phyloP scores from a whole-genome alignment of 192 early-diverging fungal genomes.

The Allomyces javanicus region DNA sequence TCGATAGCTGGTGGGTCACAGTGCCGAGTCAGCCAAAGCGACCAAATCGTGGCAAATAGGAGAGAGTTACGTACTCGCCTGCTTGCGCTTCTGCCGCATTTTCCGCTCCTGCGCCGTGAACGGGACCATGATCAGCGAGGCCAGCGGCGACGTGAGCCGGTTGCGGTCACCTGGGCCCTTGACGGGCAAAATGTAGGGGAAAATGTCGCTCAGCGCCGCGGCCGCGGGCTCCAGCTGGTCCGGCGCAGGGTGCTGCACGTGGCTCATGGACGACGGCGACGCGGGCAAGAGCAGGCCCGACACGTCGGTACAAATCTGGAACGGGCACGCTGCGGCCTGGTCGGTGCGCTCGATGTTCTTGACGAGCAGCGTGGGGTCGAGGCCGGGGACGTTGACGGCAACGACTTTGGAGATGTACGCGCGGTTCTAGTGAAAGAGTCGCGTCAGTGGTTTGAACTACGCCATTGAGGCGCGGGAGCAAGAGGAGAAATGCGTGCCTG shows the following conservation, averaged over 20 bases:
- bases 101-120: constrained; percentile 16
- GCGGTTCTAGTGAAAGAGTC: constrained; percentile 5
- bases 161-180: constrained; percentile 13
- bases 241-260: constrained; percentile 5
- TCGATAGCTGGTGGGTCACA: background rate
- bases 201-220: constrained; percentile 11
- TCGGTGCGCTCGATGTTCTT: background rate
- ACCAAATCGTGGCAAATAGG: background rate
- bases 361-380: constrained; percentile 19
- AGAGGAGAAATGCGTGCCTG: background rate
- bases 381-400: constrained; percentile 16
- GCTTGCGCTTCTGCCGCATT: constrained; percentile 11
- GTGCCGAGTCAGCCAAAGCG: background rate
- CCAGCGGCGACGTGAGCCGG: constrained; percentile 15
- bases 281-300: constrained; percentile 3
- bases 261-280: constrained; percentile 8
- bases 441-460: constrained; percentile 6
- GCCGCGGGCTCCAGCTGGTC: constrained; percentile 1
- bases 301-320: background rate
- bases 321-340: background rate
- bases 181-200: constrained; percentile 9
- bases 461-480: background rate
- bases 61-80: constrained; percentile 5
- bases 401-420: constrained; percentile 16
- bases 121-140: constrained; percentile 18